phyloP scores from a whole-genome alignment of 2,329 filamentous ascomycete species.

The Hymenoscyphus occultus region DNA sequence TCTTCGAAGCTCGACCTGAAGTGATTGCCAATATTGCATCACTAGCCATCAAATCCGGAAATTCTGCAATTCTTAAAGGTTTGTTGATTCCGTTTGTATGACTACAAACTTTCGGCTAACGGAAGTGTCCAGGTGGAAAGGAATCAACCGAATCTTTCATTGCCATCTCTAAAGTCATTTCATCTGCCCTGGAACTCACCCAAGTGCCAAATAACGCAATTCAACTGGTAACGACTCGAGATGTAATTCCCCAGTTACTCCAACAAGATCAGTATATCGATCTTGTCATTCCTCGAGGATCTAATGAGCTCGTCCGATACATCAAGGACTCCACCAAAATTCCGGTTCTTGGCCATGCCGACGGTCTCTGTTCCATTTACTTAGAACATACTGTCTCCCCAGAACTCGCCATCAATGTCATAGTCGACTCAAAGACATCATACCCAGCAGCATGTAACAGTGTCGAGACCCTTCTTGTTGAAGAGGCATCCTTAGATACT shows the following conservation, averaged over 20 bases:
- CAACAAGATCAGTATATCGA: conserved; percentile 85
- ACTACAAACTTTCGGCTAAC: conserved; percentile 11
- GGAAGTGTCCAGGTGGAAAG: conserved; percentile 65
- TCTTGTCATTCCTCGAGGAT: conserved; percentile 79
- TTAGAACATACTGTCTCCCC: conserved; percentile 75
- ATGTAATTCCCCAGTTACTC: conserved; percentile 85
- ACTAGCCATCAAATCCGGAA: conserved; percentile 93
- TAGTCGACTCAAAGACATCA: conserved; percentile 89
- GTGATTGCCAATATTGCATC: conserved; percentile 98
- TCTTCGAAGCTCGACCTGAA: conserved; percentile 96
- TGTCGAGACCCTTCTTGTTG: conserved; percentile 85
- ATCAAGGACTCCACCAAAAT: conserved; percentile 92
- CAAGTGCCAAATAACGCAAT: conserved; percentile 81
- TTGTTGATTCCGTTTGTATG: conserved; percentile 7
- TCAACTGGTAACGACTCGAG: conserved; percentile 90
- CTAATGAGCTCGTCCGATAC: conserved; percentile 49
- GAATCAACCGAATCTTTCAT: conserved; percentile 95
- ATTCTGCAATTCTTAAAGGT: conserved; percentile 94
- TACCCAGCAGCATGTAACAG: conserved; percentile 97
- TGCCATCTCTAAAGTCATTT: conserved; percentile 83
- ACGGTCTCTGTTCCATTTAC: conserved; percentile 87
- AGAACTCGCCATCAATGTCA: conserved; percentile 67
- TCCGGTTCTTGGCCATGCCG: conserved; percentile 92
- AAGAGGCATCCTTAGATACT: conserved; percentile 64
- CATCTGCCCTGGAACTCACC: conserved; percentile 67